Percentiles rank a stretch among this genome's conserved stretches.
Evolutionary conservation across 768 basidiomycete species (phyloP).

Genomic region (Cubamyces sp.): DNA sequence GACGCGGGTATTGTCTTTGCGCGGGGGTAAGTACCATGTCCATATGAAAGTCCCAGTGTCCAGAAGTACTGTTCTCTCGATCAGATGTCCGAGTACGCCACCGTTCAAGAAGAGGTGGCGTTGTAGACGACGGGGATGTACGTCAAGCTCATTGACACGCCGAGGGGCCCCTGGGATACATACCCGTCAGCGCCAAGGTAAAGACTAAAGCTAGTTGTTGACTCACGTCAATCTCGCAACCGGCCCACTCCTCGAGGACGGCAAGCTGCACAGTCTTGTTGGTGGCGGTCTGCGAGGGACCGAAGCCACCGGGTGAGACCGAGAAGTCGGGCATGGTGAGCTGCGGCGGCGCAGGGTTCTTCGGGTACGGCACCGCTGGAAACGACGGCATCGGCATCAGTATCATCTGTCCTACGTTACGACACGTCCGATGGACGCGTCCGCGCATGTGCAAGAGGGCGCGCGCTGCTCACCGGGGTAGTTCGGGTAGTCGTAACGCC

Average conservation of each 20-base stretch:
- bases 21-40: background rate
- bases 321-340: constrained; percentile 53
- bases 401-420: background rate
- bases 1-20: background rate
- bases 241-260: constrained; percentile 49
- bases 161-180: constrained; percentile 28
- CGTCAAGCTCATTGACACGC: constrained; percentile 28
- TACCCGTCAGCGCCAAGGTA: background rate
- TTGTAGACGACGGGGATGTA: constrained; percentile 32
- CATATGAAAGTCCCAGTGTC: background rate
- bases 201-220: background rate
- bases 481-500: constrained; percentile 46
- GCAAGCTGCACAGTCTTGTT: constrained; percentile 41
- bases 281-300: constrained; percentile 36
- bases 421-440: background rate
- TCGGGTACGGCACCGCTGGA: constrained; percentile 47
- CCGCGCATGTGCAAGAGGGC: background rate
- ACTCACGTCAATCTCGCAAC: constrained; percentile 33
- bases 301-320: constrained; percentile 44
- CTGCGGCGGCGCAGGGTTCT: constrained; percentile 42
- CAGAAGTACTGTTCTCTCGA: background rate
- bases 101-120: constrained; percentile 22
- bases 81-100: background rate
- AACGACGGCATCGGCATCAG: background rate
- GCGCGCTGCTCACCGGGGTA: constrained; percentile 42